Conservation (phyloP, 208 protist genomes). For the Borovskyia barvae region DNA sequence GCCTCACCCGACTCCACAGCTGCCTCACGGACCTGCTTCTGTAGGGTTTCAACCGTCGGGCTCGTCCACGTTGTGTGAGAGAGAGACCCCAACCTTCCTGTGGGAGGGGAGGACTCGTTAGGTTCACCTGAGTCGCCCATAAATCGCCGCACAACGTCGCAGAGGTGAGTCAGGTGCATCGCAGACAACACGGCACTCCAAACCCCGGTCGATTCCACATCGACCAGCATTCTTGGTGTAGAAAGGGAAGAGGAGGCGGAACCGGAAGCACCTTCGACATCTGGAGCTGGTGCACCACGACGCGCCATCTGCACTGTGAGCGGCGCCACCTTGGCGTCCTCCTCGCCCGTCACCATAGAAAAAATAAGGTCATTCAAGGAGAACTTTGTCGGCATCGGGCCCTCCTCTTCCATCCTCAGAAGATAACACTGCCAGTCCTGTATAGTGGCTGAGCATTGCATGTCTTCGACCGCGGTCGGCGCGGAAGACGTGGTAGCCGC, state of each 20-base stretch:
- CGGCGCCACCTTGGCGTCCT: not conserved
- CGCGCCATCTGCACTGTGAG: conserved; percentile 20
- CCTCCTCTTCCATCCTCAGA: conserved; percentile 19
- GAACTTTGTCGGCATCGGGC: conserved; percentile 19
- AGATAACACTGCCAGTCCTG: conserved; percentile 34
- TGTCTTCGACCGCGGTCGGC: conserved; percentile 26
- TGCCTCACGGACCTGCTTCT: not conserved
- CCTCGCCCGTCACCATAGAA: not conserved
- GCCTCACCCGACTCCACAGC: conserved; percentile 10
- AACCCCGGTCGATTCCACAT: conserved; percentile 13
- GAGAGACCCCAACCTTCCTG: not conserved
- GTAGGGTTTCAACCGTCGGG: not conserved
- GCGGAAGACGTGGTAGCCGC: too few species aligned
- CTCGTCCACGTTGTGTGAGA: not conserved
- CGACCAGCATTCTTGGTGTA: conserved; percentile 8
- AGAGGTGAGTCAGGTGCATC: conserved; percentile 14
- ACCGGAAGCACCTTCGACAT: not conserved
- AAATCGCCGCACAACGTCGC: conserved; percentile 1
- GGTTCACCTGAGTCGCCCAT: not conserved
- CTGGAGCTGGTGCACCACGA: not conserved
- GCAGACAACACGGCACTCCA: conserved; percentile 26
- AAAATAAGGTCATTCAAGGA: conserved; percentile 19
- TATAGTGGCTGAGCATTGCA: conserved; percentile 22
- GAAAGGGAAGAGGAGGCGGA: not conserved
- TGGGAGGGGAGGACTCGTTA: not conserved